Evolutionary conservation across 805 yeast genomes (phyloP).

Genomic region (Priceomyces medius): DNA sequence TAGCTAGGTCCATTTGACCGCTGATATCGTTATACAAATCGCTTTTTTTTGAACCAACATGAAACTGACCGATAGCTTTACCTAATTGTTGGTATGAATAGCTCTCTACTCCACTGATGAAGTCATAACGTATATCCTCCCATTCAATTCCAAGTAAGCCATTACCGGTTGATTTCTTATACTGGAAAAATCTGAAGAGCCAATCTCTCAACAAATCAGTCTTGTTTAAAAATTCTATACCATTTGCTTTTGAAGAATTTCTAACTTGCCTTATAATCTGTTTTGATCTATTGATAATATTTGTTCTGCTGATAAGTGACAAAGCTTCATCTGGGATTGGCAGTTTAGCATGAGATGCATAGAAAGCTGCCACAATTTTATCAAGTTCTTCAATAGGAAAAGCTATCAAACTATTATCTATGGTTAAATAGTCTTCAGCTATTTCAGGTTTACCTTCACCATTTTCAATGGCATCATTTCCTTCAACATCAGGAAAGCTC

Average conservation of each 20-base stretch:
- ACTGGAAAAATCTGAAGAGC: constrained; percentile 35
- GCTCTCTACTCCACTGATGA: constrained; percentile 36
- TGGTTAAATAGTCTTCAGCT: constrained; percentile 5
- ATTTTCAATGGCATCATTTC: constrained; percentile 4
- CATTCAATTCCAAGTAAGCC: constrained; percentile 42
- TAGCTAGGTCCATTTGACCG: constrained; percentile 6
- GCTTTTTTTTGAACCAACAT: constrained; percentile 1
- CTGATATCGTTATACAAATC: constrained; percentile 6
- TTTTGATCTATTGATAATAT: constrained; percentile 20
- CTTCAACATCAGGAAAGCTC: not conserved
- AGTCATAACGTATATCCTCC: constrained; percentile 42
- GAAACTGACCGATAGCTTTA: constrained; percentile 11
- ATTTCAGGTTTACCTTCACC: constrained; percentile 5
- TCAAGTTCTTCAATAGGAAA: constrained; percentile 26
- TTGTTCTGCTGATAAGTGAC: constrained; percentile 20
- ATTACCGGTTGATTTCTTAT: constrained; percentile 33
- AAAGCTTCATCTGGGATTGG: constrained; percentile 15
- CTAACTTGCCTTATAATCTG: constrained; percentile 29
- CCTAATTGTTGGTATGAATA: constrained; percentile 36
- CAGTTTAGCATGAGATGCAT: constrained; percentile 11
- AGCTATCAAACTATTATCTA: constrained; percentile 10
- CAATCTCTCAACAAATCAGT: constrained; percentile 27
- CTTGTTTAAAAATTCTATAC: constrained; percentile 27
- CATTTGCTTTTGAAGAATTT: constrained; percentile 21
- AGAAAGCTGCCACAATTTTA: constrained; percentile 10